Percentiles rank a stretch among this genome's conserved stretches.
phyloP scores from a whole-genome alignment of 495 filamentous ascomycete genomes.

The Aspergillus bridgeri region DNA sequence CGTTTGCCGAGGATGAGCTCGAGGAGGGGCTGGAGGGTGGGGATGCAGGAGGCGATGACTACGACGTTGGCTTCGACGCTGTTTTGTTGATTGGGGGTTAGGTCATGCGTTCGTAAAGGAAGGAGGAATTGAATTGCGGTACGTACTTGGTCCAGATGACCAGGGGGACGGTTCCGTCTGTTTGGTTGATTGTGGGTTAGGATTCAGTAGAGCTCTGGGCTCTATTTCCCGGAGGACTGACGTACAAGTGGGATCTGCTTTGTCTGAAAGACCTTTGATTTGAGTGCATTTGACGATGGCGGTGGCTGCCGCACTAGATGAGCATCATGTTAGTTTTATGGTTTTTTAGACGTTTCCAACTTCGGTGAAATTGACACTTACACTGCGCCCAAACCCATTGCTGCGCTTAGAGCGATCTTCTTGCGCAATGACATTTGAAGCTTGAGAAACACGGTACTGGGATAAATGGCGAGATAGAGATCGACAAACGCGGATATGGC shows the following conservation, averaged over 20 bases:
- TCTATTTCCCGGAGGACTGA: neutral
- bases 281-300: constrained; percentile 38
- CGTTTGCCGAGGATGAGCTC: constrained; percentile 36
- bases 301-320: constrained; percentile 27
- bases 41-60: constrained; percentile 42
- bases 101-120: neutral
- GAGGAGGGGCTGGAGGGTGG: constrained; percentile 38
- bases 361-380: constrained; percentile 13
- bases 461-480: constrained; percentile 36
- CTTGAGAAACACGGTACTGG: constrained; percentile 26
- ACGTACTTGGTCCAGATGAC: constrained; percentile 38
- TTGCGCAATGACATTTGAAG: constrained; percentile 42
- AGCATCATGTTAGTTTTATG: neutral
- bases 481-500: constrained; percentile 36
- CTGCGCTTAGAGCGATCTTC: constrained; percentile 31
- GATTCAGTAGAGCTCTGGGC: neutral
- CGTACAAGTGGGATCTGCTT: constrained; percentile 36
- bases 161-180: constrained; percentile 33
- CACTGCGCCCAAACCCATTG: constrained; percentile 36
- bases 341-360: neutral
- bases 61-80: constrained; percentile 43
- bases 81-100: neutral
- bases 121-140: neutral
- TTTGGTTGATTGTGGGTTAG: neutral
- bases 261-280: constrained; percentile 31